Evolutionary conservation across 2,329 filamentous ascomycete genomes (phyloP).

Genomic region (Aureobasidium leucospermi): DNA sequence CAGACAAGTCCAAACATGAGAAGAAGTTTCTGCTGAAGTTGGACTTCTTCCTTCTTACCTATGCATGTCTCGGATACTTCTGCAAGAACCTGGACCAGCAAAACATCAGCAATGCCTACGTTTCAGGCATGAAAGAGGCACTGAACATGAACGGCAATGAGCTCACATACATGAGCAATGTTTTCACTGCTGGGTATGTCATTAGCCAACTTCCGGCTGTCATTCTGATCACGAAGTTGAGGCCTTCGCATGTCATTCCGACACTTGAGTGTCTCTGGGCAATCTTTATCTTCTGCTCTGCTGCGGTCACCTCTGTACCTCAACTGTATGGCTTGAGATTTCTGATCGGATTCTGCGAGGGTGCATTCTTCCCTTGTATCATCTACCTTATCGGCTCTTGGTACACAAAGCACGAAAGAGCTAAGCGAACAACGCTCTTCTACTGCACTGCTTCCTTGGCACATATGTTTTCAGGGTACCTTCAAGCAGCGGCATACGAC

Average conservation of each 20-base stretch:
- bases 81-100: slow-evolving; percentile 50
- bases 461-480: slow-evolving; percentile 55
- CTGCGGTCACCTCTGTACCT: slow-evolving; percentile 40
- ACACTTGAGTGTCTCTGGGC: slow-evolving; percentile 49
- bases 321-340: slow-evolving; percentile 15
- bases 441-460: slow-evolving; percentile 47
- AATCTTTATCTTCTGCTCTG: slow-evolving; percentile 51
- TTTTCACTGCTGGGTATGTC: slow-evolving; percentile 46
- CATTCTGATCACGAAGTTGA: slow-evolving; percentile 38
- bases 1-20: slow-evolving; percentile 2
- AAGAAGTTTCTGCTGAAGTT: slow-evolving; percentile 46
- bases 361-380: slow-evolving; percentile 19
- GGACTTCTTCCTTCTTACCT: slow-evolving; percentile 49
- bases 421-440: slow-evolving; percentile 44
- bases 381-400: slow-evolving; percentile 12
- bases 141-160: slow-evolving; percentile 46
- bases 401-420: slow-evolving; percentile 17
- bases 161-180: slow-evolving; percentile 48
- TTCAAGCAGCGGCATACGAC: slow-evolving; percentile 47
- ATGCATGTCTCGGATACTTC: slow-evolving; percentile 50
- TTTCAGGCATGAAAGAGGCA: slow-evolving; percentile 48
- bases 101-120: slow-evolving; percentile 52
- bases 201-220: slow-evolving; percentile 46
- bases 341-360: slow-evolving; percentile 17
- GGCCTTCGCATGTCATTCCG: slow-evolving; percentile 46